A percentile compares a stretch with the other conserved stretches of the same genome.
Evolutionary conservation across 148 eudicot genomes (phyloP).

Genomic region (Rhododendron henanense): DNA sequence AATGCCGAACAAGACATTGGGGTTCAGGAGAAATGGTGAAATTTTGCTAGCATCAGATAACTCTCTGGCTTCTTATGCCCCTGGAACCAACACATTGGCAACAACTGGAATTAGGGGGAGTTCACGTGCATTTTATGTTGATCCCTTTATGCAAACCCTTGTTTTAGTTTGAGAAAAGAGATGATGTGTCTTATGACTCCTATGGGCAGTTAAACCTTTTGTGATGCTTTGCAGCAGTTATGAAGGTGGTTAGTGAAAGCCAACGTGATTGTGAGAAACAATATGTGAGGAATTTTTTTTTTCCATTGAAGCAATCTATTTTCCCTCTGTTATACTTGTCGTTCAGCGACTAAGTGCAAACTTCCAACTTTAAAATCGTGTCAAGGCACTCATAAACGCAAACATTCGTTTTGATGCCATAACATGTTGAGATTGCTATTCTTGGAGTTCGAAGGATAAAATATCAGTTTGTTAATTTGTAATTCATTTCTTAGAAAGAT

Average conservation of each 20-base stretch:
- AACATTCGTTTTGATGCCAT: neutral
- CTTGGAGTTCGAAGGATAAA: neutral
- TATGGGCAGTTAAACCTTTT: neutral
- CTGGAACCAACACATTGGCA: neutral
- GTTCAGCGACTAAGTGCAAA: neutral
- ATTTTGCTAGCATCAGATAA: constrained; percentile 10
- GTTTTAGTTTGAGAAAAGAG: neutral
- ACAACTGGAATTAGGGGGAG: constrained; percentile 19
- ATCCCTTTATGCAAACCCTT: neutral
- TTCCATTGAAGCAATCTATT: neutral
- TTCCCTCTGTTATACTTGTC: neutral
- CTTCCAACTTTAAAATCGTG: neutral
- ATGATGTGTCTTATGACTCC: neutral
- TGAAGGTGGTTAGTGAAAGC: neutral
- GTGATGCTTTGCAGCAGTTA: neutral
- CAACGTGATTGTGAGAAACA: neutral
- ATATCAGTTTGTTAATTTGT: neutral
- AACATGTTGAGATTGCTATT: neutral
- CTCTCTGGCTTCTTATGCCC: constrained; percentile 21
- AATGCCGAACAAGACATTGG: neutral
- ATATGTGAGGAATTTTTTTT: neutral
- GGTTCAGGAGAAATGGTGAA: constrained; percentile 30
- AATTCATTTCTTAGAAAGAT: neutral
- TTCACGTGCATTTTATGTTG: constrained; percentile 23
- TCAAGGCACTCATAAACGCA: neutral